phyloP scores from a whole-genome alignment of 805 yeast species.

The Lachancea thermotolerans region DNA sequence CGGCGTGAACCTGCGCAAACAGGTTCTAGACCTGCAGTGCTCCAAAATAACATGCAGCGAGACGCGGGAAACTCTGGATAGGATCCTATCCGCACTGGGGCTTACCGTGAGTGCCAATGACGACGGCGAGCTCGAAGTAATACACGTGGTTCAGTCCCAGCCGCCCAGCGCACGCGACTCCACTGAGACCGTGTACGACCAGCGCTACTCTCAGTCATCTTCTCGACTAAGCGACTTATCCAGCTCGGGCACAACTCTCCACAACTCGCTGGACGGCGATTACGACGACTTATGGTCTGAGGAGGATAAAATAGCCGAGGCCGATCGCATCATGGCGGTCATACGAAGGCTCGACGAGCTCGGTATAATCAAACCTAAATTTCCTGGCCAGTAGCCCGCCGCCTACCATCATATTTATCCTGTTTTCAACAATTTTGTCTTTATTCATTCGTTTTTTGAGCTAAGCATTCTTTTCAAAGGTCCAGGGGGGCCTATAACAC shows the following conservation, averaged over 20 bases:
- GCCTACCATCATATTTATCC: too few relatives aligned
- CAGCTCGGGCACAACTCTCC: background rate
- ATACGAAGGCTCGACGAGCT: constrained; percentile 10
- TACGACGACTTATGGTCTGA: constrained; percentile 7
- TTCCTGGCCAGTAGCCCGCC: background rate
- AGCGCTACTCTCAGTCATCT: background rate
- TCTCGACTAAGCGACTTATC: background rate
- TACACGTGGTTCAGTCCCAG: background rate
- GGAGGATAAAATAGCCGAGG: constrained; percentile 9
- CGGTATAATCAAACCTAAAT: constrained; percentile 6
- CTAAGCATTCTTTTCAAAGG: background rate
- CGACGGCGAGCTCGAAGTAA: background rate
- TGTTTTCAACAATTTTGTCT: too few relatives aligned
- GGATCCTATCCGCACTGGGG: background rate
- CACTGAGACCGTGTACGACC: background rate
- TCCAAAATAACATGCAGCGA: constrained; percentile 2
- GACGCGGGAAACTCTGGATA: constrained; percentile 1
- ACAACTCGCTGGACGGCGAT: background rate
- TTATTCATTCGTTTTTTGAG: too few relatives aligned
- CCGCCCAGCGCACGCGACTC: background rate
- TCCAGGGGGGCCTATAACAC: background rate
- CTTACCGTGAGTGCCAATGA: background rate
- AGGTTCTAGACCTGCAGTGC: constrained; percentile 1
- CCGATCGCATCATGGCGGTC: constrained; percentile 7
- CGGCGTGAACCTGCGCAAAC: background rate